Base-by-base conservation (phyloP, 495 filamentous ascomycete species). In the Evansstolkia leycettana region DNA sequence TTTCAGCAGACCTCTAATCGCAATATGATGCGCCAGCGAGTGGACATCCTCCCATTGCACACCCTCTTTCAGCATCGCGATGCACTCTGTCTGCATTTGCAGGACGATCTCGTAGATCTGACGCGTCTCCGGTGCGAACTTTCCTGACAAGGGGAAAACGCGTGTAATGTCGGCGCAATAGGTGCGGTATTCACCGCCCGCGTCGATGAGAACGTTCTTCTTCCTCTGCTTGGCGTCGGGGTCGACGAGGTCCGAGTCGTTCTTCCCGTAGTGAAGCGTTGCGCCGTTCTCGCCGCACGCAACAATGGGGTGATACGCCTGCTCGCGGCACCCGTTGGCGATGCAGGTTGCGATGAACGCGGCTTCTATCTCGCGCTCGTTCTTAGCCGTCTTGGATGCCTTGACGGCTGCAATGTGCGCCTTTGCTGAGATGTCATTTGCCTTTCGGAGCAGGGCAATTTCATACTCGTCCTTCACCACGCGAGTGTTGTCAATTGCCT, bases 131-230 rank as follows among this genome's bases (percentile, higher is more conserved):
- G 58, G 50, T 7, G 66, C 70, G 55, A 92, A 94, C 40, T 65
- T 76, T 20, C 86, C 87, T 14, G 64, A 71, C 43, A 94, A 72
- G 24, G 88, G 88, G 42, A 93, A 87, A 0, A 80, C 83, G 34
- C 88, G 71, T n/a, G 88, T 94, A 39, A 95, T 83, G 58, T 95
- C 88, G 4, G 82, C 67, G 33, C 81, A 82, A 50, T 95, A 95
- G 44, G 78, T 80, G 13, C 69, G 50, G 55, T 76, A 84, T 58
- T 94, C 88, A 17, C 67, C 73, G 14, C 84, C 88, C 7, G 88
- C 88, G 57, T 95, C 88, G 10, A 95, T 62, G 18, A 94, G 66
- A 5, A 95, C 45, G 46, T 82, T 79, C 23, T 77, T 66, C 54
- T 84, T 84, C 14, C 72, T 78, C 7, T 57, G 53, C 23, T 62